phyloP scores from a whole-genome alignment of 345 rosid species.

The Angophora floribunda region DNA sequence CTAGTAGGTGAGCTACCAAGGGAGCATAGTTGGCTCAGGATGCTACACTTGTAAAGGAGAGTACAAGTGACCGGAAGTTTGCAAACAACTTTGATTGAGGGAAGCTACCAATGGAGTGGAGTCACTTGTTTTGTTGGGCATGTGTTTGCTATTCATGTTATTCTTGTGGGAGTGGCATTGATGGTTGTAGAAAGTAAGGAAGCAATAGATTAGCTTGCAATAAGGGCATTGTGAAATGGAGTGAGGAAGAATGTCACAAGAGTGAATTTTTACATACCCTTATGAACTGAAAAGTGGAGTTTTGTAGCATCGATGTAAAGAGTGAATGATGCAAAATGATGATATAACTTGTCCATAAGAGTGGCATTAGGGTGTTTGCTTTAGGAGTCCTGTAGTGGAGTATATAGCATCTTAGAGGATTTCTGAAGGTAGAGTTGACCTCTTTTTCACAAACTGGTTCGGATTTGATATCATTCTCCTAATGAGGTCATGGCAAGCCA shows the following conservation, averaged over 20 bases:
- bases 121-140: rapidly evolving
- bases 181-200: not conserved
- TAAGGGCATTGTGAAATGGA: not conserved
- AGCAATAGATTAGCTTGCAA: not conserved
- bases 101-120: not conserved
- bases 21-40: not conserved
- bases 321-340: not conserved
- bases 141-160: not conserved
- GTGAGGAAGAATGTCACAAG: not conserved
- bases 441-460: not conserved
- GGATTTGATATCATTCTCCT: too few relatives aligned
- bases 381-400: not conserved
- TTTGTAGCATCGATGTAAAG: not conserved
- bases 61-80: not conserved
- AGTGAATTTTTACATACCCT: not conserved
- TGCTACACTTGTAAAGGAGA: not conserved
- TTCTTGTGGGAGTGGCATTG: not conserved
- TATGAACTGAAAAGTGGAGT: not conserved
- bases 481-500: not conserved
- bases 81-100: not conserved
- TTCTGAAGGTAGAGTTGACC: too few relatives aligned
- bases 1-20: not conserved
- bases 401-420: not conserved
- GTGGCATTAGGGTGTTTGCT: not conserved
- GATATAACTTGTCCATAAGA: not conserved